These are phyloP conservation scores for Spergularia azorica DNA, from an alignment of 179 eudicot species.

Conservation along the genomic window DNA sequence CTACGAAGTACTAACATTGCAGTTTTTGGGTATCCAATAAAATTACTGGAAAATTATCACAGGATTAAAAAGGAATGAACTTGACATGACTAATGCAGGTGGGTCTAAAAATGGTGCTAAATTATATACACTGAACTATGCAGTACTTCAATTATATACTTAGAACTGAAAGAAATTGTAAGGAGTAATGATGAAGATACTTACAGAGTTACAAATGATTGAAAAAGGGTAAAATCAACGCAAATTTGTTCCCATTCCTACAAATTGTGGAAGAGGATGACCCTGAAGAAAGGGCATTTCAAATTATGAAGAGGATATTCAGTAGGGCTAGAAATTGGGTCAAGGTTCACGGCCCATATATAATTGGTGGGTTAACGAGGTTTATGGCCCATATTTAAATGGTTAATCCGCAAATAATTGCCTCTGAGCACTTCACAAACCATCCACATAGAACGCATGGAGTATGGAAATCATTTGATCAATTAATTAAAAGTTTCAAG, in stretches of 20 bases:
- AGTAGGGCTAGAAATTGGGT: no score
- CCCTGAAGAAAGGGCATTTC: not conserved
- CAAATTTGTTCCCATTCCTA: not conserved
- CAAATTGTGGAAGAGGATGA: not conserved
- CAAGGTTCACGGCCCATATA: no score
- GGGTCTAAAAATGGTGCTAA: not conserved
- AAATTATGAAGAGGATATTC: not conserved
- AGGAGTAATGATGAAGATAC: not conserved
- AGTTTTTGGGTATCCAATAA: constrained; percentile 7
- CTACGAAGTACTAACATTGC: not conserved
- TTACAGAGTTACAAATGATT: no score
- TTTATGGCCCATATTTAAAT: not conserved
- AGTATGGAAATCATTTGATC: no score
- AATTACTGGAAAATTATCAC: not conserved
- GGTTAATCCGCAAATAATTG: no score
- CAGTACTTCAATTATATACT: no score
- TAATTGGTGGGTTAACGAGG: not conserved
- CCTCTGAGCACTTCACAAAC: no score
- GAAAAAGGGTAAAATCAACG: not conserved
- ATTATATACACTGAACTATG: not conserved
- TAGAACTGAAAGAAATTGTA: not conserved
- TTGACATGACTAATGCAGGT: not conserved
- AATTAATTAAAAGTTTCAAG: no score
- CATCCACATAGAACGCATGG: no score
- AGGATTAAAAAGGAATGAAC: not conserved